Percentiles rank a stretch among this genome's conserved stretches.
Evolutionary conservation across 2,329 filamentous ascomycete species (phyloP).

Genomic region (Talaromyces piceae): DNA sequence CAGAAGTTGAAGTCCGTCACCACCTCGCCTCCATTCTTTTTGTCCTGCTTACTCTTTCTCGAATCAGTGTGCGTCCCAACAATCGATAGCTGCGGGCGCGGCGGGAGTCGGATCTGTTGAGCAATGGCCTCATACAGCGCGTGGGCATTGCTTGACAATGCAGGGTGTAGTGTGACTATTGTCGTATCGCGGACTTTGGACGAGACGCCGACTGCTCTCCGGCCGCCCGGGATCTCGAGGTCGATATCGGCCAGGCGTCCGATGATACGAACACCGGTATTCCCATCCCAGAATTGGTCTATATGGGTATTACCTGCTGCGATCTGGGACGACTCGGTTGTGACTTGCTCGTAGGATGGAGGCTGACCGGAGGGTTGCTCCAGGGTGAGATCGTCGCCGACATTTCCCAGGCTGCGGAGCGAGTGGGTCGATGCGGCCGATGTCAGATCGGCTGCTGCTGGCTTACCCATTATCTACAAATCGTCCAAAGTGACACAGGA

Average conservation of each 20-base stretch:
- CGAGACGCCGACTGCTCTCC: neutral
- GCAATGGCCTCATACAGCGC: slow-evolving; percentile 42
- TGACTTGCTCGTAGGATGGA: slow-evolving; percentile 8
- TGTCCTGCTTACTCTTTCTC: slow-evolving; percentile 14
- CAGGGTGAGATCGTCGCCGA: neutral
- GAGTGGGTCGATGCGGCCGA: slow-evolving; percentile 7
- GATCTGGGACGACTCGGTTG: neutral
- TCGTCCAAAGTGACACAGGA: neutral
- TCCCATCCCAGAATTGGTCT: neutral
- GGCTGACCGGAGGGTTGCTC: neutral
- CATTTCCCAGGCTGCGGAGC: slow-evolving; percentile 4
- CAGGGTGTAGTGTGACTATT: slow-evolving; percentile 30
- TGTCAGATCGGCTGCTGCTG: neutral
- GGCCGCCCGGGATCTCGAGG: slow-evolving; percentile 3
- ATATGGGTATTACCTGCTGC: neutral
- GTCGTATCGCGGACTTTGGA: slow-evolving; percentile 5
- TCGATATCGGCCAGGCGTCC: slow-evolving; percentile 6
- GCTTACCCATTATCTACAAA: slow-evolving; percentile 5
- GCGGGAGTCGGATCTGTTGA: slow-evolving; percentile 42
- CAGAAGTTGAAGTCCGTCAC: slow-evolving; percentile 26
- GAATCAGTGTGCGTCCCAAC: slow-evolving; percentile 48
- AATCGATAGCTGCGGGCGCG: slow-evolving; percentile 47
- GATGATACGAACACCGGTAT: neutral
- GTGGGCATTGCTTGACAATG: slow-evolving; percentile 40
- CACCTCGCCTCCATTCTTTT: slow-evolving; percentile 15